Base-by-base conservation (phyloP, 768 basidiomycete species). In the Pleurotus eryngii region DNA sequence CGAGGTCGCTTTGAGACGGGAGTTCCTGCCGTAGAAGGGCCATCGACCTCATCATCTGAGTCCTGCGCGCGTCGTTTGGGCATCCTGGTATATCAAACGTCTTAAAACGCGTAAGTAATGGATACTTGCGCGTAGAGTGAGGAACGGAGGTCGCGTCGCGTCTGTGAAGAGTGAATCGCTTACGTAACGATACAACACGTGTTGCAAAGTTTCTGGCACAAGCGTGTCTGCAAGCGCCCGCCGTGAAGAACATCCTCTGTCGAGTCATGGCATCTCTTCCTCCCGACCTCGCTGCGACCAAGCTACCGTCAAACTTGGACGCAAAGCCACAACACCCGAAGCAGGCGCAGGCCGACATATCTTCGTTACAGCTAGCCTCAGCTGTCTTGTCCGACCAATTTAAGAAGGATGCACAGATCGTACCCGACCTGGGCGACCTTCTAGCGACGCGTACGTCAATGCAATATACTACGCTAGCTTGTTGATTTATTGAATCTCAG, bases 391-490 rank as follows among this genome's bases (percentile, higher is more conserved):
- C 85, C 55, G 88, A 89, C 49, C 81, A 84, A 59, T 79, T 91
- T 50, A 70, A 79, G 27, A 90, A 89, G 67, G 90, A 93, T 71
- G 78, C 81, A 2, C 85, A 87, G 70, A 78, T 80, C 51, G 81
- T 92, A 48, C 90, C 91, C 30, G 90, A 92, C 69, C 68, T 89
- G 38, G 85, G 84, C 42, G 91, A 92, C 57, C 77, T 83, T 61
- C 69, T 91, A 51, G 80, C 77, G 4, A 75, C 81, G 56, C 76
- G 88, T 89, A 67, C 58, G 85, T 73, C 22, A 30, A 35, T 11
- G 30, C 30, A 35, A 35, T 9, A 46, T 38, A 51, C 12, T 18
- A 39, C 11, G 18, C 22, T 12, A 17, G 18, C 24, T 26, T 12
- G 11, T 42, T 51, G 46, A 61, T 39, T 53, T 42, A 35, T 47